A percentile compares a stretch with the other conserved stretches of the same genome.
These are phyloP conservation scores for Osmanthus fragrans DNA, from an alignment of 257 asterid genomes.

Conservation along the genomic window DNA sequence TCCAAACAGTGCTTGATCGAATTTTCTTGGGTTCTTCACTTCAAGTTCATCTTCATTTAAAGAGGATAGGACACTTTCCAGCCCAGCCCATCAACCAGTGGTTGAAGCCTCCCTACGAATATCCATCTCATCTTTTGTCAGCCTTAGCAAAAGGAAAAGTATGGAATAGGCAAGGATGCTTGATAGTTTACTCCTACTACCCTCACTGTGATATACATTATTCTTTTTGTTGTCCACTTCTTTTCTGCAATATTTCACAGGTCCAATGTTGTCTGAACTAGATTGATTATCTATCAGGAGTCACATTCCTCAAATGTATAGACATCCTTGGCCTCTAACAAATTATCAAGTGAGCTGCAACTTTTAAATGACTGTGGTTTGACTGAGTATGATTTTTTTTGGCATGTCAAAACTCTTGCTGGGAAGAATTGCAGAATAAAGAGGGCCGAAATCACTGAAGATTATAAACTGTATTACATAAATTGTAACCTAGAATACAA, in stretches of 20 bases:
- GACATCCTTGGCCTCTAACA: background rate
- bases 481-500: too few relatives aligned
- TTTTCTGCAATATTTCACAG: background rate
- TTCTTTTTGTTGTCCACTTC: background rate
- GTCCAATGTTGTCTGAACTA: slow-evolving; percentile 10
- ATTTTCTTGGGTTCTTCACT: background rate
- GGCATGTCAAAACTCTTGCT: slow-evolving; percentile 12
- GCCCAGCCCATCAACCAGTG: background rate
- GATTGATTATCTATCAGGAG: background rate
- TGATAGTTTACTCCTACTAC: slow-evolving; percentile 9
- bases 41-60: background rate
- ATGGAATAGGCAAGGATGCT: background rate
- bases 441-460: too few relatives aligned
- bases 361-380: background rate
- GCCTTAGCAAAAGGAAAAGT: background rate
- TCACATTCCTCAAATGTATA: background rate
- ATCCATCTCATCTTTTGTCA: background rate
- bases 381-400: background rate
- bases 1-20: background rate
- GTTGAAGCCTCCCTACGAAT: background rate
- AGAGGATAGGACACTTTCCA: background rate
- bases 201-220: slow-evolving; percentile 9
- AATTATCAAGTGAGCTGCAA: background rate
- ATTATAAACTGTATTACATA: too few relatives aligned
- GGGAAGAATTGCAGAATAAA: too few relatives aligned